Base-by-base conservation (phyloP, 257 asterid genomes). In the Ocimum tenuiflorum region DNA sequence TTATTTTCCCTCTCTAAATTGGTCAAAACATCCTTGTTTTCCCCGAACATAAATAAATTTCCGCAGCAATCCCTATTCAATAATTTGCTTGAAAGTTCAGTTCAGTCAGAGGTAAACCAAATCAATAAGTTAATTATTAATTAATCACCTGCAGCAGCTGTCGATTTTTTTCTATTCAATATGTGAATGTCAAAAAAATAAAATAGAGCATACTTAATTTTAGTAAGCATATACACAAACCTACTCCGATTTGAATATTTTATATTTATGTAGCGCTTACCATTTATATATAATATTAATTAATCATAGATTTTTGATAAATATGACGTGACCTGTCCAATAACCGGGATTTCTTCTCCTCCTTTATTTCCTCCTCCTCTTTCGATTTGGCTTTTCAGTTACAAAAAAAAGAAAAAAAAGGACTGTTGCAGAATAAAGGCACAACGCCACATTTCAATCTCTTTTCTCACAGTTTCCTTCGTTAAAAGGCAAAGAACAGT, bases 381-480 rank as follows among this genome's bases (percentile, higher is more conserved):
- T 48, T 52, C 8, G 46, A 41, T 33, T 55, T 29, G 50, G 39
- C 71, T 65, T 73, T 76, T 66, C 90, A 31, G 85, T 86, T 83
- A 78, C 94, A 67, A 73, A 38, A 43, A 53, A 68, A 35, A 55
- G 22, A 33, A 3, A 19, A 18, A 35, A 59, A 54, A 67, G 63
- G 17, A 57, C 81, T 75, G 82, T 76, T 73, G 33, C 38, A 70
- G 78, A 85, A 82, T 89, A 68, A 82, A 83, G 51, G 92, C 79
- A 82, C 76, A 13, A 54, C 22, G 8, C 39, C 45, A 9, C 29
- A 33, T 8, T 31, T n/a, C 52, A 17, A 15, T 54, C 62, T 22
- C 12, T 54, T 51, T 31, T 71, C 74, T 59, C 2, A 8, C 71
- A 52, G 42, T 31, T 68, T 69, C 71, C 85, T 80, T 82, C 82